Evolutionary conservation across 164 flowering plant genomes (phyloP), one percentile per base, ranked within the genome.

Genomic region (Aristolochia contorta): DNA sequence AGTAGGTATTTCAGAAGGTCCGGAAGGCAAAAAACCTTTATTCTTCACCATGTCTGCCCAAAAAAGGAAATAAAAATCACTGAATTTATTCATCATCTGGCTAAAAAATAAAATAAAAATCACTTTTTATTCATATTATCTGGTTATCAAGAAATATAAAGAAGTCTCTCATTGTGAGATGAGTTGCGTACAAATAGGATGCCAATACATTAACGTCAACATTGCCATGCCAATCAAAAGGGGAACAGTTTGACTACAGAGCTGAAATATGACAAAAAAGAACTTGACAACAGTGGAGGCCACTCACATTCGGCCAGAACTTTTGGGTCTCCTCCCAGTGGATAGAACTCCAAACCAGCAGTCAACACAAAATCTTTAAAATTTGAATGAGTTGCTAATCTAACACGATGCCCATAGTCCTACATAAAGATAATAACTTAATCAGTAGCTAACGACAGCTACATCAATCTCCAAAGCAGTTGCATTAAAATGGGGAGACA

Each of bases 371-470:
- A 94, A 58, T 94, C 99, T 63, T 91, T 87, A 70, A 94, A 94
- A 74, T 94, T 94, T 66, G 91, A 78, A 83, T 94, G 99, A 66
- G 96, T 94, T 46, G 99, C 96, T 62, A 94, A 71, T 69, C 99
- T 85, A 61, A 94, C 99, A 51, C 99, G 91, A 78, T 94, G 99
- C 13, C 99, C 99, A 78, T 80, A 91, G 52, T 91, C 97, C 99
- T 94, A 84, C 86, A 79, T 33, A 41, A 27, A 56, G 58, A 65
- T 45, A 59, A 32, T 27, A 30, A 59, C 30, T 25, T 61, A 46
- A 72, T 47, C 30, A 27, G 33, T 22, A 56, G 62, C 18, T 58
- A 14, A 27, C 22, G 1, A 54, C 12, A 37, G 43, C 43, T 37
- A 37, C 5, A 37, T 37, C 43, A 37, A 37, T 37, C 43, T 10